Evolutionary conservation across 2,329 filamentous ascomycete species (phyloP), one percentile per base, ranked within the genome.

Genomic region (Colletotrichum cereale): DNA sequence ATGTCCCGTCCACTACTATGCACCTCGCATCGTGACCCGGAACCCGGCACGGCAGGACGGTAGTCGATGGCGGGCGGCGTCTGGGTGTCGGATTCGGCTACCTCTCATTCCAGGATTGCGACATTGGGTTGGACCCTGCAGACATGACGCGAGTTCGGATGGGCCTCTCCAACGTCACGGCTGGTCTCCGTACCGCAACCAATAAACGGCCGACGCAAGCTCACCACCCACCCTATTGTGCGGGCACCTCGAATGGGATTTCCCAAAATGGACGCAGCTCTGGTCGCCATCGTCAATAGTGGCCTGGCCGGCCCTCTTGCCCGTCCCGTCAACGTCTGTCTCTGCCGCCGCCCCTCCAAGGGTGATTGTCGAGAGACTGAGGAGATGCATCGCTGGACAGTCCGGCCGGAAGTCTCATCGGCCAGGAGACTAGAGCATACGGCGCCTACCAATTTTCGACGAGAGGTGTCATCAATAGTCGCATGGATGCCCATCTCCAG

Each of bases 31-130:
- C 62, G 21, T 26, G 36, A 36, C 12, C 55, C 50, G 64, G 68
- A 58, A 67, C 16, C 42, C 67, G 63, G 67, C 67, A 70, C 62
- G 31, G 50, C 18, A 42, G 24, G n/a, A 42, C n/a, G 34, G 44
- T 7, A n/a, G 29, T 38, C 4, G 14, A 34, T 18, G 18, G 29
- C 5, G 2, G 18, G 29, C 5, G 2, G 18, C 10, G 8, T 12
- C 50, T 11, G n/a, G 29, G 16, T n/a, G 7, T 2, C 50, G 12
- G 1, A 18, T 18, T 34, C 29, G 26, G 16, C 12, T 29, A 53
- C 3, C 29, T n/a, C 48, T 36, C 31, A 24, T 56, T 38, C 31
- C 31, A 42, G 52, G 21, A 36, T 16, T 38, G 4, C 12, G 21
- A 12, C 29, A n/a, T 14, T 12, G 18, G 7, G 5, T 36, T 7